Evolutionary conservation across 1,139 yeast species (phyloP), one percentile per base, ranked within the genome.

Genomic region (Geotrichum bryndzae): DNA sequence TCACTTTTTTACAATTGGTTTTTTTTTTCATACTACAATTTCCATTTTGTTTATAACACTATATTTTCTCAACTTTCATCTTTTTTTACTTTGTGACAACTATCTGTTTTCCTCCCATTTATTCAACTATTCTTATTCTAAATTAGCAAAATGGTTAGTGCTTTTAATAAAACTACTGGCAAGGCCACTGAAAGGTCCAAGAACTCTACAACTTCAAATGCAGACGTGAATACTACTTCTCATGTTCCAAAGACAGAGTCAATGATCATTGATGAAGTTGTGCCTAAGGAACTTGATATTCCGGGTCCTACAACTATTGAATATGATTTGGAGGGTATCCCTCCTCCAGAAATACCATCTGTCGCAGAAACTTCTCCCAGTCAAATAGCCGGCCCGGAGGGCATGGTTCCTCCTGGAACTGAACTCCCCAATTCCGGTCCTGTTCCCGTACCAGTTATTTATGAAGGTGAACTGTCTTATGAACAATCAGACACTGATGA

Each of bases 261-360:
- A 2, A 52, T 61, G 61, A 58, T 61, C 18, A 57, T 61, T 46
- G 61, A 61, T 33, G 61, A 61, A 15, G 61, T 59, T 29, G 63
- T 61, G 11, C 61, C 63, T 18, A 45, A 31, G 23, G 54, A 50
- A 51, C 41, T 54, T n/a, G 31, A 52, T 35, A 50, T 61, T 18
- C 53, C 60, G 2, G 60, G 62, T 6, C 62, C 62, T n/a, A 56
- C 62, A 4, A 60, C 59, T 29, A 48, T 57, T 31, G 62, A 57
- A 29, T 56, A 56, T 41, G 60, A 60, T n/a, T 46, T 53, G 23
- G 56, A 60, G 31, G 53, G 58, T 6, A 31, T 41, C 11, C 52
- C 53, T 13, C 33, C 31, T 29, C 57, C 59, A 46, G 46, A 56
- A 1, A 25, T 53, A 31, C 41, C 56, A 23, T 48, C 57, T 10